Base-by-base conservation (phyloP, 2,329 filamentous ascomycete species). In the Blumeria graminis region DNA sequence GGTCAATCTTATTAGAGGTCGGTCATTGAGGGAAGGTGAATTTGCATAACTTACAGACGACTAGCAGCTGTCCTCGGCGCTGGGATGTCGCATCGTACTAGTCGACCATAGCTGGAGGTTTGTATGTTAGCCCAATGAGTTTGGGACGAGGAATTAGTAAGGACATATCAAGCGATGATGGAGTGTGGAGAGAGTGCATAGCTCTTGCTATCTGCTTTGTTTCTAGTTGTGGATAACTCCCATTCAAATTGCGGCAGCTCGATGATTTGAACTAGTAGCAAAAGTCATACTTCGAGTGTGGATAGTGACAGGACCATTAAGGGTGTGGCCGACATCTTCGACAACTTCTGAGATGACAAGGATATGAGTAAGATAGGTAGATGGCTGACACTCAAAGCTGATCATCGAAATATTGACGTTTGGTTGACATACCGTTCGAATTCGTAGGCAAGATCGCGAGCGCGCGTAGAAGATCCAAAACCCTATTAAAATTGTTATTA, bases 371-470 rank as follows among this genome's bases (percentile, higher is more conserved):
- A 63, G 66, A 56, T 50, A 61, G 58, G 51, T 46, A 55, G 38
- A 51, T 34, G 56, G 65, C 57, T 59, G 51, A 65, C 65, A 62
- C 66, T 63, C 65, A 65, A 38, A 59, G 64, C 60, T 65, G 65
- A 66, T 67, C 64, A 68, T 69, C 66, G 66, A 71, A 67, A 69
- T 68, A 71, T 72, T 71, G 73, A 71, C 68, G 69, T 69, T 60
- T 69, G 71, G 69, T 68, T 76, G 77, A 94, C 89, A 81, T 94
- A 95, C 87, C 90, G 88, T 89, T 96, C 90, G 85, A 96, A 96
- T 78, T 96, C 90, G 85, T 94, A 95, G 76, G 90, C 88, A 71
- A 96, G 86, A 77, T 98, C 89, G 81, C 92, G 87, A 71, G 92
- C 88, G 76, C 92, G 87, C 71, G 90, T 95, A 71, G 90, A 88